A percentile compares a stretch with the other conserved stretches of the same genome.
These are phyloP conservation scores for Ceratobasidium sp. DNA, from an alignment of 1,284 basidiomycete species.

Conservation along the genomic window DNA sequence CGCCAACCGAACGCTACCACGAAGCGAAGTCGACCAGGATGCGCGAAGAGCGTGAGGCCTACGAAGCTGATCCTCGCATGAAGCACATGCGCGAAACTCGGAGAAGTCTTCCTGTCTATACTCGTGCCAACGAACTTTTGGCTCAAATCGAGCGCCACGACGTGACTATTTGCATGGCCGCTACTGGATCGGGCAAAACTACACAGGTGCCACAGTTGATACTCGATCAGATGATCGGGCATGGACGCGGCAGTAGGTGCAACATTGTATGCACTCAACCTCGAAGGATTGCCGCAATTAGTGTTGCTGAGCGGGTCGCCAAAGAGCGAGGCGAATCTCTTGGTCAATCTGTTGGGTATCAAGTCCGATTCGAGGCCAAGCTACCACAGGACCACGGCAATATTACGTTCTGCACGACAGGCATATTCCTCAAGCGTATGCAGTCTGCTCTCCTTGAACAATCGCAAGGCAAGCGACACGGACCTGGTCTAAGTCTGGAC, in stretches of 20 bases:
- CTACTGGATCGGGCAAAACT: constrained; percentile 95
- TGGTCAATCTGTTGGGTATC: constrained; percentile 85
- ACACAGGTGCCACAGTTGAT: constrained; percentile 95
- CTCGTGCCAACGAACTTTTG: constrained; percentile 70
- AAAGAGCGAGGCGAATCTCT: constrained; percentile 83
- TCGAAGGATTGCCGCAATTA: constrained; percentile 89
- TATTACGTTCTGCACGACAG: constrained; percentile 94
- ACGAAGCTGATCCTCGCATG: constrained; percentile 68
- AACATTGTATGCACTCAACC: constrained; percentile 96
- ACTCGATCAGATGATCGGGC: constrained; percentile 83
- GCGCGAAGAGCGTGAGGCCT: constrained; percentile 62
- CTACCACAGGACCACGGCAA: constrained; percentile 83
- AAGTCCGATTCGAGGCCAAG: constrained; percentile 90
- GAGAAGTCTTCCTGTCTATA: constrained; percentile 74
- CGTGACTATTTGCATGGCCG: constrained; percentile 92
- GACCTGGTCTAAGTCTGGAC: constrained; percentile 61
- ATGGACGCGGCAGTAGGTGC: constrained; percentile 81
- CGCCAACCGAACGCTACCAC: constrained; percentile 49
- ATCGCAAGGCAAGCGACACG: constrained; percentile 47
- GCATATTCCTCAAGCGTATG: constrained; percentile 87
- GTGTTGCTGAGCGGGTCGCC: constrained; percentile 91
- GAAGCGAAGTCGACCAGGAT: constrained; percentile 69
- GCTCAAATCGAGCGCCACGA: constrained; percentile 79
- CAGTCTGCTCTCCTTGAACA: constrained; percentile 74
- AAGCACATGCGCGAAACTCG: constrained; percentile 75